Evolutionary conservation across 2,329 filamentous ascomycete genomes (phyloP).

Genomic region (Cladobotryum mycophilum): DNA sequence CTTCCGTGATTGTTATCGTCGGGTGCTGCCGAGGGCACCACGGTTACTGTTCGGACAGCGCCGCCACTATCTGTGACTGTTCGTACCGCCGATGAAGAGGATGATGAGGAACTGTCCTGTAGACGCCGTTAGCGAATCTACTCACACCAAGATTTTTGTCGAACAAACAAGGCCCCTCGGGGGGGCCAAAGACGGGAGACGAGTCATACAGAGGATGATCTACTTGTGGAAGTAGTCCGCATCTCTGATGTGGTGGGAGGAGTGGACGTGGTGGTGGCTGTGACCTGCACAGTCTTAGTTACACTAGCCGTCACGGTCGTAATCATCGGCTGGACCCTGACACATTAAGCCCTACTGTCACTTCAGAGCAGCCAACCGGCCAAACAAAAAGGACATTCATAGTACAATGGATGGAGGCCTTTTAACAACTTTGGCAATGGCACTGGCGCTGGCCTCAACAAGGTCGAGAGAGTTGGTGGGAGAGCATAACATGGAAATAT

Average conservation of each 20-base stretch:
- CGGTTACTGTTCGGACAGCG: constrained; percentile 48
- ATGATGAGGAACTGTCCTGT: constrained; percentile 9
- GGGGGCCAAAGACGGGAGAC: not conserved
- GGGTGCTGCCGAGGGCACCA: constrained; percentile 32
- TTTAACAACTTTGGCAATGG: not conserved
- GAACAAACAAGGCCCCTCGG: too few species aligned
- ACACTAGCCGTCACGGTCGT: constrained; percentile 24
- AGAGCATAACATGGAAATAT: not conserved
- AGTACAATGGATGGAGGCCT: constrained; percentile 1
- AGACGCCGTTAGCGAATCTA: not conserved
- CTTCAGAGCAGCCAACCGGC: constrained; percentile 14
- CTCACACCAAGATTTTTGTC: too few species aligned
- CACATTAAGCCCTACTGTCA: constrained; percentile 21
- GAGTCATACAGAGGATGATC: constrained; percentile 34
- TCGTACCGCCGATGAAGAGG: constrained; percentile 29
- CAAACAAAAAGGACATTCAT: constrained; percentile 7
- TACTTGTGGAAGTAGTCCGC: constrained; percentile 19
- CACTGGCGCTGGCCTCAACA: not conserved
- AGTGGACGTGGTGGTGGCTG: constrained; percentile 19
- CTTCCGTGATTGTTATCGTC: constrained; percentile 14
- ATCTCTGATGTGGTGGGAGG: constrained; percentile 16
- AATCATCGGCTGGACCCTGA: constrained; percentile 22
- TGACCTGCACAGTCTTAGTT: constrained; percentile 31
- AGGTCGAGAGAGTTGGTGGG: not conserved
- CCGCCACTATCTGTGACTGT: constrained; percentile 49